phyloP scores from a whole-genome alignment of 345 rosid genomes.

The Salix purpurea region DNA sequence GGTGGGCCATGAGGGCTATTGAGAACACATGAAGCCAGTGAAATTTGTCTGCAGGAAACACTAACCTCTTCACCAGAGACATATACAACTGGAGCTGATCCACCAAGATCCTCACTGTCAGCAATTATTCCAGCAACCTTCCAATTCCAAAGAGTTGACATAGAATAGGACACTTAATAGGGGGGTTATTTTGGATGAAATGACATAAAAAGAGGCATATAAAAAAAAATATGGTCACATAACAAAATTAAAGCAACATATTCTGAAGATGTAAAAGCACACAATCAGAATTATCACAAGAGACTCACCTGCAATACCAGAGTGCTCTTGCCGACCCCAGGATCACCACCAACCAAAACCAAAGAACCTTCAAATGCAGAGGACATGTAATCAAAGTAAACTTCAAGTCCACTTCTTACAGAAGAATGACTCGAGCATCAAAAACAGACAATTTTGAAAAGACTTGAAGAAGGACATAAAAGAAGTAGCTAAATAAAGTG shows the following conservation, averaged over 20 bases:
- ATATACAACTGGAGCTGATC: conserved; percentile 69
- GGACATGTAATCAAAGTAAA: not conserved
- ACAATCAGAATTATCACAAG: not conserved
- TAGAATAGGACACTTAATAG: conserved; percentile 14
- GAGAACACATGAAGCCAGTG: not conserved
- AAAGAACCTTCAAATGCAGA: conserved; percentile 55
- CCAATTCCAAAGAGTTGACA: conserved; percentile 23
- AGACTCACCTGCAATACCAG: conserved; percentile 69
- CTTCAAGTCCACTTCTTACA: not conserved
- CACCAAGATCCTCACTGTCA: conserved; percentile 45
- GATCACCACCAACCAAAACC: conserved; percentile 90
- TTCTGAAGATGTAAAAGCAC: not conserved
- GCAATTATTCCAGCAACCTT: conserved; percentile 77
- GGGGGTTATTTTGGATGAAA: not conserved
- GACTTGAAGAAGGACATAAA: not conserved
- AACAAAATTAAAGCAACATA: not conserved
- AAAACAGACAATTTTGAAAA: not conserved
- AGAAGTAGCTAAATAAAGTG: not conserved
- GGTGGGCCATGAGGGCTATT: no score
- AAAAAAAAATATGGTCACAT: not conserved
- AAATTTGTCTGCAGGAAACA: not conserved
- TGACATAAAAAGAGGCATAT: not conserved
- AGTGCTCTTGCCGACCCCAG: conserved; percentile 97
- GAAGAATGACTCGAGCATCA: not conserved
- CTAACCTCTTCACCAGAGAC: conserved; percentile 95